These are phyloP conservation scores for Citrus mangshanensis DNA, from an alignment of 345 rosid genomes.

Conservation along the genomic window DNA sequence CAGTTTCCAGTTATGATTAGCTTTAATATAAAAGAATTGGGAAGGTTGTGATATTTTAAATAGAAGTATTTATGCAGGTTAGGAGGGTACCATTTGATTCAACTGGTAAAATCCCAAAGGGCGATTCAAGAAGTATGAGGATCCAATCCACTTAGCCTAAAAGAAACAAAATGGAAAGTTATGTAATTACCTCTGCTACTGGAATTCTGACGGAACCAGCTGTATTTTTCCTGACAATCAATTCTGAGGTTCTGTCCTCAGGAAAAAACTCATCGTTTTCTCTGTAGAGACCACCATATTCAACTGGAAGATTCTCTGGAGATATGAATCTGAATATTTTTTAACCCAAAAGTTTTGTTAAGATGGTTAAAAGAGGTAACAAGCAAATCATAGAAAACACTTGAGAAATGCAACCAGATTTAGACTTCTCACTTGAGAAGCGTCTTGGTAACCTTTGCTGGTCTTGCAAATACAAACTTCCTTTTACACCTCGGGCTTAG, in stretches of 20 bases:
- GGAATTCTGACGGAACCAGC: conserved; percentile 19
- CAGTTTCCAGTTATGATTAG: no score
- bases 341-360: neutral
- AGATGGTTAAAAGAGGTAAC: neutral
- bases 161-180: no score
- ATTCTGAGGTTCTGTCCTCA: conserved; percentile 36
- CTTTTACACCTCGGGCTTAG: conserved; percentile 17
- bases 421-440: conserved; percentile 53
- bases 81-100: neutral
- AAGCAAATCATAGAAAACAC: neutral
- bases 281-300: conserved; percentile 57
- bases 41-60: no score
- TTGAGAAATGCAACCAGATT: neutral
- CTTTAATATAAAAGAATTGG: no score
- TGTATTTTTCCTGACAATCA: conserved; percentile 25
- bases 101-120: no score
- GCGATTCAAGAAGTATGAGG: neutral
- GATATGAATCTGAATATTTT: conserved; percentile 35
- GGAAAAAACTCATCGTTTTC: conserved; percentile 45
- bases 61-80: neutral
- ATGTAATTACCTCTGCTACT: no score
- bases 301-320: conserved; percentile 48
- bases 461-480: conserved; percentile 44
- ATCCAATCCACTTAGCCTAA: neutral
- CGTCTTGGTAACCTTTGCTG: conserved; percentile 43